Conservation (phyloP, 805 yeast genomes). For the Sugiyamaella americana region DNA sequence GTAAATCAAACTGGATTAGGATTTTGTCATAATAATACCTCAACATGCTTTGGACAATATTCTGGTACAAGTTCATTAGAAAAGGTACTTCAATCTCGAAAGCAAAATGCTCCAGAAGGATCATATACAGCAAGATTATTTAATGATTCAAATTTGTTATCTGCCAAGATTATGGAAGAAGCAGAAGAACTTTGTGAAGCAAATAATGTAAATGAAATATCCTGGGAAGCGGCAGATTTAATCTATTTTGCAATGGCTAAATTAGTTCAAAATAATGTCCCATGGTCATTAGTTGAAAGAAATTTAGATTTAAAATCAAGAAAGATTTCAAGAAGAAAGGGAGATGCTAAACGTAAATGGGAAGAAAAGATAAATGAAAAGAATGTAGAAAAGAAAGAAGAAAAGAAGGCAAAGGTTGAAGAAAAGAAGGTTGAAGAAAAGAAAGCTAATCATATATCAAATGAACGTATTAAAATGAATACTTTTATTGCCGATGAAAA, state of each 20-base stretch:
- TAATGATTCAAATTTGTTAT: conserved; percentile 64
- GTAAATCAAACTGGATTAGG: conserved; percentile 85
- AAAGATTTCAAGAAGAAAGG: conserved; percentile 88
- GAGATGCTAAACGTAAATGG: conserved; percentile 89
- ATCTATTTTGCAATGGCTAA: conserved; percentile 61
- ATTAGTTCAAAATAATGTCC: conserved; percentile 67
- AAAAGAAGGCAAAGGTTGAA: conserved; percentile 12
- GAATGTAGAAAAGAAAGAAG: conserved; percentile 18
- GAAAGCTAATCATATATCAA: conserved; percentile 4
- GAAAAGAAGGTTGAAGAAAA: conserved; percentile 18
- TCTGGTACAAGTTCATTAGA: conserved; percentile 67
- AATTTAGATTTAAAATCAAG: conserved; percentile 77
- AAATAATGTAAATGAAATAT: conserved; percentile 53
- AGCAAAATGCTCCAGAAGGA: conserved; percentile 71
- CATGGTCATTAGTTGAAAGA: conserved; percentile 71
- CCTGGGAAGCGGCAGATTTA: conserved; percentile 98
- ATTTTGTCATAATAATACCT: conserved; percentile 81
- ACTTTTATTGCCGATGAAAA: conserved; percentile 39
- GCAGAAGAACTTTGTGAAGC: conserved; percentile 95
- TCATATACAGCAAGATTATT: conserved; percentile 92
- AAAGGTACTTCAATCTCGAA: conserved; percentile 55
- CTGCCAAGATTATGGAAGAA: conserved; percentile 87
- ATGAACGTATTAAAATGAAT: conserved; percentile 41
- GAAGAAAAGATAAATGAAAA: conserved; percentile 34
- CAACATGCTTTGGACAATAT: conserved; percentile 74